Evolutionary conservation across 2,329 filamentous ascomycete genomes (phyloP).

Genomic region (Lachnellula suecica): DNA sequence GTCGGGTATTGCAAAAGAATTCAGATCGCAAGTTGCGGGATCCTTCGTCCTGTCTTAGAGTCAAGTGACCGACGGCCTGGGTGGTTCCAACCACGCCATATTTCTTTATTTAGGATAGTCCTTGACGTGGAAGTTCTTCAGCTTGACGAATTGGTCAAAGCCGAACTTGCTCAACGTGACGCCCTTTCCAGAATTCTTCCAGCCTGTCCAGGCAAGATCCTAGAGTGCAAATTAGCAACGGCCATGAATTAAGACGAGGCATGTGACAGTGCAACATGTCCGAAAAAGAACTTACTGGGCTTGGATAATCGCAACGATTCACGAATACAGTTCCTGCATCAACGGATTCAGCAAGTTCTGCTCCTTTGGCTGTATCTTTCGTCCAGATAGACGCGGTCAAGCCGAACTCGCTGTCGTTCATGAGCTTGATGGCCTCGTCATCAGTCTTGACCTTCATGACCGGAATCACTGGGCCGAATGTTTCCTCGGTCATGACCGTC

Average conservation of each 20-base stretch:
- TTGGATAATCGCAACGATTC: constrained; percentile 90
- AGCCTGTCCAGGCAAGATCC: constrained; percentile 95
- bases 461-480: constrained; percentile 89
- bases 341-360: constrained; percentile 74
- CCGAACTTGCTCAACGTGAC: constrained; percentile 87
- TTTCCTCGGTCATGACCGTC: constrained; percentile 90
- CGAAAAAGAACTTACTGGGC: constrained; percentile 64
- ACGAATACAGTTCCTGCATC: constrained; percentile 96
- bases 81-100: background rate
- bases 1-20: background rate
- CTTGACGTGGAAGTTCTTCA: constrained; percentile 95
- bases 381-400: constrained; percentile 98
- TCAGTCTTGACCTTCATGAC: constrained; percentile 84
- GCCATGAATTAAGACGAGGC: constrained; percentile 7
- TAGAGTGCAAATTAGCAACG: constrained; percentile 35
- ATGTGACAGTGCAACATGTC: constrained; percentile 5
- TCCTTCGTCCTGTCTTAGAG: background rate
- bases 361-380: constrained; percentile 74
- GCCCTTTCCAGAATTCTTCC: constrained; percentile 95
- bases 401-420: constrained; percentile 95
- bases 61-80: background rate
- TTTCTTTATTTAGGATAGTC: constrained; percentile 58
- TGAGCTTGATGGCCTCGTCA: constrained; percentile 75
- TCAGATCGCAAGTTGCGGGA: background rate
- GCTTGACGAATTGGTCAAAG: constrained; percentile 93